A percentile compares a stretch with the other conserved stretches of the same genome.
Evolutionary conservation across 768 basidiomycete genomes (phyloP).

Genomic region (Mycena maculata): DNA sequence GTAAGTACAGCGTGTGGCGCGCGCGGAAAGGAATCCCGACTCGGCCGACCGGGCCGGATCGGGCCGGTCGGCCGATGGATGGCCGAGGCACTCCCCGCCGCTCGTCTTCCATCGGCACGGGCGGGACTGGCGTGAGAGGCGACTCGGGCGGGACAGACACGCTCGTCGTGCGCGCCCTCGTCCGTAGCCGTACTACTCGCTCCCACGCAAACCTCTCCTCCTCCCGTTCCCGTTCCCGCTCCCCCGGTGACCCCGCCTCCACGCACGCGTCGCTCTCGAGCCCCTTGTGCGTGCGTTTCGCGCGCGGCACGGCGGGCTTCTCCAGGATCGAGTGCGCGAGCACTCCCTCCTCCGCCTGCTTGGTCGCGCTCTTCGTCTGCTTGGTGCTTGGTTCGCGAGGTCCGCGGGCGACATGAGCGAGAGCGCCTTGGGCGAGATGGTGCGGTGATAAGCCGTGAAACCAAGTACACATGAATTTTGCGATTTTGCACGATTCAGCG

Average conservation of each 20-base stretch:
- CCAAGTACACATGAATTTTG: too few relatives aligned
- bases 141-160: constrained; percentile 81
- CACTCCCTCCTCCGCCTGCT: constrained; percentile 83
- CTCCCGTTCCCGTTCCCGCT: constrained; percentile 69
- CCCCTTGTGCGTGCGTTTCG: constrained; percentile 94
- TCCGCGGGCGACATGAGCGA: constrained; percentile 91
- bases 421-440: constrained; percentile 77
- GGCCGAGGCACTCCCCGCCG: too few relatives aligned
- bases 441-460: too few relatives aligned
- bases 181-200: constrained; percentile 68
- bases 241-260: constrained; percentile 46
- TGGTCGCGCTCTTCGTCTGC: constrained; percentile 85
- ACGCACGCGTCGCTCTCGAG: constrained; percentile 75
- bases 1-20: too few relatives aligned
- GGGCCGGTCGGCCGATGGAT: too few relatives aligned
- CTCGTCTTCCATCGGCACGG: constrained; percentile 41
- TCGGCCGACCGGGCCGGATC: too few relatives aligned
- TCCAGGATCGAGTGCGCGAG: constrained; percentile 87
- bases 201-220: constrained; percentile 79
- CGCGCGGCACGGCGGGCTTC: constrained; percentile 72
- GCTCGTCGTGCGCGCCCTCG: constrained; percentile 63
- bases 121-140: constrained; percentile 57
- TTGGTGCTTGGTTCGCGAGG: constrained; percentile 89
- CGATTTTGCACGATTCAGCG: too few relatives aligned
- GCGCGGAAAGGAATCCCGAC: too few relatives aligned